Conservation (phyloP, 1,284 basidiomycete species). For the Leccinum solheimii region DNA sequence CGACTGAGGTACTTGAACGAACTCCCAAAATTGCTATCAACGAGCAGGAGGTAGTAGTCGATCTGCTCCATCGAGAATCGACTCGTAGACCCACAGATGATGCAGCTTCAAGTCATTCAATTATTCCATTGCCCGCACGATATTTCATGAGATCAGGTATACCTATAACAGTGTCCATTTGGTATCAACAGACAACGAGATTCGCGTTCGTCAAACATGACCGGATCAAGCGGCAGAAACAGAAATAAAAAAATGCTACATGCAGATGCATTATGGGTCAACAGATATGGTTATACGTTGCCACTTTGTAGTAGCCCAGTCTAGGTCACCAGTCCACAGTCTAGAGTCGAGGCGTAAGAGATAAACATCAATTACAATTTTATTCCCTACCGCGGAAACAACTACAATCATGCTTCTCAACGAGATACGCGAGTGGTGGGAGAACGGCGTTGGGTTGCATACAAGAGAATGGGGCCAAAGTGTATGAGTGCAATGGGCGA, state of each 20-base stretch:
- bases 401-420: slow-evolving; percentile 12
- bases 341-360: slow-evolving; percentile 10
- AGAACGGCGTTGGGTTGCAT: slow-evolving; percentile 10
- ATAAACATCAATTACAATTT: slow-evolving; percentile 12
- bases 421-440: slow-evolving; percentile 10
- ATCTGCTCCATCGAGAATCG: no score
- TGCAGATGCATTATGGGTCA: not conserved
- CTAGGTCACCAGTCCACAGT: not conserved
- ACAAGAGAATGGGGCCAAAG: slow-evolving; percentile 13
- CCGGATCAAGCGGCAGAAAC: not conserved
- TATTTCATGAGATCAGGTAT: not conserved
- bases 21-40: no score
- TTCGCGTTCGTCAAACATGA: not conserved
- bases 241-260: not conserved
- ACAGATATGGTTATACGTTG: not conserved
- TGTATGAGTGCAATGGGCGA: slow-evolving; percentile 25
- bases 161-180: not conserved
- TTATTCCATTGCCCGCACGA: not conserved
- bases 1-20: no score
- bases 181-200: not conserved
- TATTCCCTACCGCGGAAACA: slow-evolving; percentile 11
- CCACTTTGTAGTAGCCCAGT: not conserved
- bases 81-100: not conserved
- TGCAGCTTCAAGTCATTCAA: not conserved
- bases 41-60: no score